Percentiles rank a stretch among this genome's conserved stretches.
Conservation (phyloP, 1,284 basidiomycete species). For the Fomes fomentarius region DNA sequence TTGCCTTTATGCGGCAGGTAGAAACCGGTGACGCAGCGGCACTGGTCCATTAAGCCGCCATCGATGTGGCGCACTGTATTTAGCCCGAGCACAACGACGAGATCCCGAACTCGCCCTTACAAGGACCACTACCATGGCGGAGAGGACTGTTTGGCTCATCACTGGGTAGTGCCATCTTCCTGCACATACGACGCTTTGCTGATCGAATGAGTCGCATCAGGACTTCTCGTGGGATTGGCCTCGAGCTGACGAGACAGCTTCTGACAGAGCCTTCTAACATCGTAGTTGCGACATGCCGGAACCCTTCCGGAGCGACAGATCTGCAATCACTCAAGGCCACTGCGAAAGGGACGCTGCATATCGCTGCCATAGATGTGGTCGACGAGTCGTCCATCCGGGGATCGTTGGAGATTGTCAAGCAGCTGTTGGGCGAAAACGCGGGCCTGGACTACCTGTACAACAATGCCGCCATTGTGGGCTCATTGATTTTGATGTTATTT, state of each 20-base stretch:
- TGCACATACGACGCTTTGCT: background rate
- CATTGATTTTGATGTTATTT: too few relatives aligned
- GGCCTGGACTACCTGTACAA: conserved; percentile 44
- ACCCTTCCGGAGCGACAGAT: conserved; percentile 33
- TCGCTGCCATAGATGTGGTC: conserved; percentile 38
- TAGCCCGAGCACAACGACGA: too few relatives aligned
- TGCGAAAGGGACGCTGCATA: conserved; percentile 35
- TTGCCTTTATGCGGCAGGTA: too few relatives aligned
- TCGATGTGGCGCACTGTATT: too few relatives aligned
- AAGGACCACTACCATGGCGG: conserved; percentile 6
- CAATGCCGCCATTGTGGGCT: conserved; percentile 42
- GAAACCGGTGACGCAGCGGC: too few relatives aligned
- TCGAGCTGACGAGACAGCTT: conserved; percentile 43
- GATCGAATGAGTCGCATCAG: conserved; percentile 20
- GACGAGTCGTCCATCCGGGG: conserved; percentile 33
- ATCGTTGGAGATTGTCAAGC: conserved; percentile 28
- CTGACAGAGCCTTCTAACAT: conserved; percentile 34
- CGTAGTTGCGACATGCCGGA: conserved; percentile 44
- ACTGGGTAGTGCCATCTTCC: conserved; percentile 10
- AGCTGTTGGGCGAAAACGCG: conserved; percentile 30
- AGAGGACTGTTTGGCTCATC: conserved; percentile 16
- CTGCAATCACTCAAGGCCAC: conserved; percentile 32
- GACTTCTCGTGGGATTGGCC: conserved; percentile 44
- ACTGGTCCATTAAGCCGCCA: too few relatives aligned
- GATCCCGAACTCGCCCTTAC: too few relatives aligned